phyloP scores from a whole-genome alignment of 768 basidiomycete genomes.

The Hypsizygus marmoreus region DNA sequence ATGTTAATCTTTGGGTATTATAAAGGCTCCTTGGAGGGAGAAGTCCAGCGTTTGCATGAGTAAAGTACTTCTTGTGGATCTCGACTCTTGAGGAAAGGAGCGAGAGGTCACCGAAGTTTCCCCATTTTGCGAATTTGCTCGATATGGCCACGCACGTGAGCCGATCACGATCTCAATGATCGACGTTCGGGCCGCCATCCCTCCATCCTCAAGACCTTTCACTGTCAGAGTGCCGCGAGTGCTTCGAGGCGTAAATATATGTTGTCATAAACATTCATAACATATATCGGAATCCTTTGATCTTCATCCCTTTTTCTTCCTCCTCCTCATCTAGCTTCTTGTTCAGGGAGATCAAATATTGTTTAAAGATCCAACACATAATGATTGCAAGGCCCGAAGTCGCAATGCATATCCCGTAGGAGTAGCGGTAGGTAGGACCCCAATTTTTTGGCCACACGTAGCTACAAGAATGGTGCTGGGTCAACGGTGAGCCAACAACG shows the following conservation, averaged over 20 bases:
- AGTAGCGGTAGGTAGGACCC: slow-evolving; percentile 70
- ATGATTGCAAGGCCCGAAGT: slow-evolving; percentile 51
- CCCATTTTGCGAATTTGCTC: slow-evolving; percentile 16
- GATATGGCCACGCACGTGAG: background rate
- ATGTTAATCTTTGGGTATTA: too few relatives aligned
- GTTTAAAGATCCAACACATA: slow-evolving; percentile 51
- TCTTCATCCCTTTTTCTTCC: slow-evolving; percentile 28
- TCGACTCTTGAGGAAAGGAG: background rate
- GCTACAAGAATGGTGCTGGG: slow-evolving; percentile 25
- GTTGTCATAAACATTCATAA: slow-evolving; percentile 29
- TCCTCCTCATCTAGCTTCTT: slow-evolving; percentile 39
- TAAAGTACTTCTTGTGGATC: too few relatives aligned
- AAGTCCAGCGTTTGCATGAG: too few relatives aligned
- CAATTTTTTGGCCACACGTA: slow-evolving; percentile 70
- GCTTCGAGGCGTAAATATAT: background rate
- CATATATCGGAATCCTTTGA: slow-evolving; percentile 47
- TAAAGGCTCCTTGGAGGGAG: too few relatives aligned
- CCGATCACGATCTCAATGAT: too few relatives aligned
- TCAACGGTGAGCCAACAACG: background rate
- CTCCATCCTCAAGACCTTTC: too few relatives aligned
- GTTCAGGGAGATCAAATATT: slow-evolving; percentile 46
- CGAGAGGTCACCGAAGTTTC: slow-evolving; percentile 27
- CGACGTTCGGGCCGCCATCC: too few relatives aligned
- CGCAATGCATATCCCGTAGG: slow-evolving; percentile 74
- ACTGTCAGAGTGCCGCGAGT: too few relatives aligned